Evolutionary conservation across 805 yeast genomes (phyloP).

Genomic region (Candida nonsorbophila): DNA sequence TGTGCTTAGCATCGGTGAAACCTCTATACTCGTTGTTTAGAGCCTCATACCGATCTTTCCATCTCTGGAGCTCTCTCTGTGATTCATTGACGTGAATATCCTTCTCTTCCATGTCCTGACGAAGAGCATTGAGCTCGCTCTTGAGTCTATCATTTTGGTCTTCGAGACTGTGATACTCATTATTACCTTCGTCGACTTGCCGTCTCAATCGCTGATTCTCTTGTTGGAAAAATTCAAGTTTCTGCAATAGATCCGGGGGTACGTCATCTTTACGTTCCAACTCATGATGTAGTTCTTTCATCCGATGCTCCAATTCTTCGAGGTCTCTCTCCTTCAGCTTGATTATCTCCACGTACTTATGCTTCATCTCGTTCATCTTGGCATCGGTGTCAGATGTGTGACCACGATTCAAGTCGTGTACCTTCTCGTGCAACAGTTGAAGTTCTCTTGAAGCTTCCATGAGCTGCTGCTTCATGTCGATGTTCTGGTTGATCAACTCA

Average conservation of each 20-base stretch:
- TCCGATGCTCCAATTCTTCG: not conserved
- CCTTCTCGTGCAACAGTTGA: no score
- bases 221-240: no score
- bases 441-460: slow-evolving; percentile 10
- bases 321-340: not conserved
- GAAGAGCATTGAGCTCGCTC: slow-evolving; percentile 3
- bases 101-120: slow-evolving; percentile 3
- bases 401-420: no score
- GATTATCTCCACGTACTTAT: not conserved
- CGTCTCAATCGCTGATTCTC: no score
- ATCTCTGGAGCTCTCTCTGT: slow-evolving; percentile 5
- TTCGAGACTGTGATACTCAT: no score
- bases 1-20: slow-evolving; percentile 1
- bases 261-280: no score
- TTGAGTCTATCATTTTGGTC: slow-evolving; percentile 2
- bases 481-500: slow-evolving; percentile 32
- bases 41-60: slow-evolving; percentile 9
- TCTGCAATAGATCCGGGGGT: no score
- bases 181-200: no score
- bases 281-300: no score
- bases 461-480: slow-evolving; percentile 24
- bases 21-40: slow-evolving; percentile 4
- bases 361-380: not conserved
- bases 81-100: slow-evolving; percentile 14
- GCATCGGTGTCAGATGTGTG: no score